Evolutionary conservation across 495 filamentous ascomycete genomes (phyloP).

Genomic region (Penicillium silybi): DNA sequence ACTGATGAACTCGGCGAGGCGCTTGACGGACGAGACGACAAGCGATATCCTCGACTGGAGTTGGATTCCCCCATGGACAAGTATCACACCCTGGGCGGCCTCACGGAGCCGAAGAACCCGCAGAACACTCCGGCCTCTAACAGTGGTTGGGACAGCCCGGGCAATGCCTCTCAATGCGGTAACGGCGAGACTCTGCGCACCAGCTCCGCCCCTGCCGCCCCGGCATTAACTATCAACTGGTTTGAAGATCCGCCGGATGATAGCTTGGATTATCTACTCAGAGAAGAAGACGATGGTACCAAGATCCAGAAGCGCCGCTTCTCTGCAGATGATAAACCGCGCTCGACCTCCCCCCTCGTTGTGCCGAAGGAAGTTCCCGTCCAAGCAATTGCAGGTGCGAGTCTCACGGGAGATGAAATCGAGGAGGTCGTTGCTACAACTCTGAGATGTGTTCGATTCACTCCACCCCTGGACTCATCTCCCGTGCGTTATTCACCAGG

Average conservation of each 20-base stretch:
- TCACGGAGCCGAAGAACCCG: conserved; percentile 15
- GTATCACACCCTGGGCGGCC: conserved; percentile 17
- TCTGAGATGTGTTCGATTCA: conserved; percentile 16
- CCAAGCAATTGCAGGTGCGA: not conserved
- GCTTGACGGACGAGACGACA: not conserved
- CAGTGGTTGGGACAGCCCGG: conserved; percentile 8
- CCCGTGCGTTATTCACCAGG: not conserved
- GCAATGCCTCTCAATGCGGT: not conserved
- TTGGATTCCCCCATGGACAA: conserved; percentile 19
- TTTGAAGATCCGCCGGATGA: conserved; percentile 10
- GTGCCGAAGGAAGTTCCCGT: not conserved
- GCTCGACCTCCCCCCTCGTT: not conserved
- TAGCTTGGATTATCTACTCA: not conserved
- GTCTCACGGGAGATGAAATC: not conserved
- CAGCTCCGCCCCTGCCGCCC: conserved; percentile 5
- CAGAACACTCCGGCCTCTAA: conserved; percentile 26
- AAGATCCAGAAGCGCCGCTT: conserved; percentile 2
- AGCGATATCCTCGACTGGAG: conserved; percentile 16
- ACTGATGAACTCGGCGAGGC: not conserved
- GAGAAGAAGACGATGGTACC: not conserved
- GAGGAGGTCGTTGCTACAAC: not conserved
- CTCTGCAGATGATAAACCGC: conserved; percentile 1
- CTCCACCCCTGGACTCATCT: conserved; percentile 2
- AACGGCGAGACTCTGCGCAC: conserved; percentile 4
- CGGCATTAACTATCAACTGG: conserved; percentile 12